Evolutionary conservation across 140 eudicot species (phyloP), one percentile per base, ranked within the genome.

Genomic region (Stevia rebaudiana): DNA sequence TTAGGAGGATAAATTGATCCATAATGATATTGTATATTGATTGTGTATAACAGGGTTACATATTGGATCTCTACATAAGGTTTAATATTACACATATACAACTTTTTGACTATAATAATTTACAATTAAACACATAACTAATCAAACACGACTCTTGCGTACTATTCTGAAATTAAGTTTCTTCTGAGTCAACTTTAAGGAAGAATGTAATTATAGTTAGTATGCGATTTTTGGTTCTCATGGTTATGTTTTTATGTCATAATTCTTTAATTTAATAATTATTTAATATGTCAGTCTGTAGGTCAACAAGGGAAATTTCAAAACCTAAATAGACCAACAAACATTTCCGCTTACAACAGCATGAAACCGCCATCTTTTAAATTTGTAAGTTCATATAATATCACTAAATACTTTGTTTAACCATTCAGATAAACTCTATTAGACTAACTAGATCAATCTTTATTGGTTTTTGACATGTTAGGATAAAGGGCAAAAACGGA

Each of bases 301-400:
- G 80, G 77, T 70, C 82, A 55, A 17, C 79, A 70, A 36, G 75
- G 69, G 50, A 59, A 22, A 24, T 40, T 24, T 35, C 31, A 44
- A n/a, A 78, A 62, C 51, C 55, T 39, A 21, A 36, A 41, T 12
- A 69, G 65, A 48, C 30, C 65, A 13, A 13, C 74, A 42, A 71
- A 39, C 55, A 66, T 82, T 69, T 24, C 30, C 31, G 83, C 89
- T 55, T 87, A 82, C 70, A 80, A 80, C 75, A 83, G 95, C 42
- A 63, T 91, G 48, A 82, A 57, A 70, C 48, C 65, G 8, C 85
- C 85, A 28, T 88, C 95, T 52, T 88, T 78, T 64, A 81, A 76
- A 51, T 80, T 84, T 28, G 98, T 91, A 70, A 82, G 96, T 76
- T 68, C 28, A 55, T 73, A 5, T 42, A 19, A 12, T 11, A 56